phyloP scores from a whole-genome alignment of 805 yeast genomes.

The Henningerozyma blattae region DNA sequence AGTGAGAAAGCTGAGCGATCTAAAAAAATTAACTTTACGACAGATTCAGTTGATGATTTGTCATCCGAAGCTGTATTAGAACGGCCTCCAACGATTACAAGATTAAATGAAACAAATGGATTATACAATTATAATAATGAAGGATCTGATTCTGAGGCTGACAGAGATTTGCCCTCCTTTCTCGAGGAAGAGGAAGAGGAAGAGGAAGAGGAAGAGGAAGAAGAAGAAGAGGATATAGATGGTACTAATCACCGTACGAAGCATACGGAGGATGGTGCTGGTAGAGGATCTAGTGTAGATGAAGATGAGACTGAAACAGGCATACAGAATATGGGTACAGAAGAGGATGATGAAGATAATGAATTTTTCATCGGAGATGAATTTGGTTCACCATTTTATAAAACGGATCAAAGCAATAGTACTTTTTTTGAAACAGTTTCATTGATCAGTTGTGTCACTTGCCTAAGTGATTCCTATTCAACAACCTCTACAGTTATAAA shows the following conservation, averaged over 20 bases:
- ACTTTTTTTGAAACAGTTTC: slow-evolving; percentile 22
- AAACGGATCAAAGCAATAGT: neutral
- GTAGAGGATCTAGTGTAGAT: neutral
- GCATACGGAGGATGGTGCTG: neutral
- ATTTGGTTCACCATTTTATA: neutral
- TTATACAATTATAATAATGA: too few relatives aligned
- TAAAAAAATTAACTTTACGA: neutral
- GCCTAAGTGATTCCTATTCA: slow-evolving; percentile 16
- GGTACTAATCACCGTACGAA: neutral
- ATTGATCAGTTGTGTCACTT: slow-evolving; percentile 25
- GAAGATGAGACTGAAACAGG: too few relatives aligned
- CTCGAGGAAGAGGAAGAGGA: slow-evolving; percentile 1
- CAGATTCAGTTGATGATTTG: neutral
- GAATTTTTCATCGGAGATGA: neutral
- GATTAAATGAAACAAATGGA: too few relatives aligned
- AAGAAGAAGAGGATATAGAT: neutral
- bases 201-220: slow-evolving; percentile 2
- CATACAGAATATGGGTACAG: too few relatives aligned
- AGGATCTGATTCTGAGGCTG: too few relatives aligned
- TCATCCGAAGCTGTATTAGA: slow-evolving; percentile 4
- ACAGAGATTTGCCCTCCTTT: neutral
- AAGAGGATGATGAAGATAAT: slow-evolving; percentile 2
- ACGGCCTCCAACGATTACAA: neutral
- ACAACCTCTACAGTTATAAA: neutral
- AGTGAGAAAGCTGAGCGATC: slow-evolving; percentile 1